Conservation (phyloP, 768 basidiomycete species). For the Mycena pura region DNA sequence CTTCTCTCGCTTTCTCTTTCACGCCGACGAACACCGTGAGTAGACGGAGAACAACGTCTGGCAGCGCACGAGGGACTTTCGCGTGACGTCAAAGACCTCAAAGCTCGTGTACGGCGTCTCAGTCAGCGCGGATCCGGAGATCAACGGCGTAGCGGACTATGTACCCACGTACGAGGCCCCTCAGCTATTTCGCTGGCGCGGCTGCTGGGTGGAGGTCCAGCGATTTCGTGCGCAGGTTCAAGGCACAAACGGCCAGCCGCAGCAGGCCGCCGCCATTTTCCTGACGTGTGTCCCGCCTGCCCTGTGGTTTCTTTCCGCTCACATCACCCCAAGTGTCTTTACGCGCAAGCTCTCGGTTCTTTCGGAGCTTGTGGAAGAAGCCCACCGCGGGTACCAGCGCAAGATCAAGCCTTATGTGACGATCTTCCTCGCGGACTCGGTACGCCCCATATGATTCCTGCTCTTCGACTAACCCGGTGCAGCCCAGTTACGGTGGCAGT, state of each 20-base stretch:
- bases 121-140: conserved; percentile 27
- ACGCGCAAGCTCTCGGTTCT: conserved; percentile 46
- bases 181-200: conserved; percentile 51
- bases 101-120: conserved; percentile 47
- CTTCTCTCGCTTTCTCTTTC: background rate
- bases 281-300: conserved; percentile 36
- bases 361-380: conserved; percentile 44
- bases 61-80: conserved; percentile 47
- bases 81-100: conserved; percentile 48
- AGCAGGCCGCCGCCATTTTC: conserved; percentile 33
- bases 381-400: conserved; percentile 42
- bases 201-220: conserved; percentile 47
- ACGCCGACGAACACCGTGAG: background rate
- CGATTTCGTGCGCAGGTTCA: conserved; percentile 33
- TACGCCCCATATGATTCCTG: conserved; percentile 15
- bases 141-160: conserved; percentile 43
- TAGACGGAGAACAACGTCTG: conserved; percentile 53
- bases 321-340: conserved; percentile 40
- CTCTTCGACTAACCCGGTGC: background rate
- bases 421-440: conserved; percentile 43
- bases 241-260: conserved; percentile 10
- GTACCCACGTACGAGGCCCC: conserved; percentile 48
- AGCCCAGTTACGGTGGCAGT: conserved; percentile 45
- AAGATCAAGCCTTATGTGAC: conserved; percentile 44
- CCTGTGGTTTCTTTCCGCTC: background rate